Percentiles rank a stretch among this genome's conserved stretches.
Conservation (phyloP, 164 flowering plant genomes). For the Hamamelis virginiana region DNA sequence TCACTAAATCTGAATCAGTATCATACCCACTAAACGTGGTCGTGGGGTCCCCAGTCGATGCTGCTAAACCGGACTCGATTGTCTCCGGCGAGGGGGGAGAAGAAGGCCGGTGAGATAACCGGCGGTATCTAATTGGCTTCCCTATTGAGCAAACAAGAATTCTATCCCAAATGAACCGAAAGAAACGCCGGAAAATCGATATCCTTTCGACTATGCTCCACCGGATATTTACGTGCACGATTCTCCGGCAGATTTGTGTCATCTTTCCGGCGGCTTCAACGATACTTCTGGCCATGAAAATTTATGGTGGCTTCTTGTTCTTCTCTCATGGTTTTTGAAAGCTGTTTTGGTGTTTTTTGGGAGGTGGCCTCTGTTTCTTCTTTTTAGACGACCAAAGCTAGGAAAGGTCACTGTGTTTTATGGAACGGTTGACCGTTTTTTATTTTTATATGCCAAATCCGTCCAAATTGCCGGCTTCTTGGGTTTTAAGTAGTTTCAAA, state of each 20-base stretch:
- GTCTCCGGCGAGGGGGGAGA: slow-evolving; percentile 21
- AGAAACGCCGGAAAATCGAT: slow-evolving; percentile 41
- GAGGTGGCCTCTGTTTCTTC: background rate
- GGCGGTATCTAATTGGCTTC: slow-evolving; percentile 38
- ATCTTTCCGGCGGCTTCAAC: slow-evolving; percentile 42
- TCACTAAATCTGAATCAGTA: slow-evolving; percentile 69
- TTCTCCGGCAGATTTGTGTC: slow-evolving; percentile 59
- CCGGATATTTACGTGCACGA: slow-evolving; percentile 37
- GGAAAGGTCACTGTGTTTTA: slow-evolving; percentile 15
- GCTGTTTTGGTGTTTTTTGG: background rate
- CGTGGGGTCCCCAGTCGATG: slow-evolving; percentile 6
- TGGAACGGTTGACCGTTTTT: slow-evolving; percentile 66
- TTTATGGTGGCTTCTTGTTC: background rate
- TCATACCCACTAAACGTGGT: slow-evolving; percentile 34
- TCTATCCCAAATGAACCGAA: slow-evolving; percentile 57
- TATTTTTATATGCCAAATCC: slow-evolving; percentile 7
- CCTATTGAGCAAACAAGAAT: slow-evolving; percentile 60
- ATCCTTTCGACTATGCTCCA: slow-evolving; percentile 41
- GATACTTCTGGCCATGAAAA: slow-evolving; percentile 11
- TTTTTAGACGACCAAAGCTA: background rate
- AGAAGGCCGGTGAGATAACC: slow-evolving; percentile 26
- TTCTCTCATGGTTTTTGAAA: background rate
- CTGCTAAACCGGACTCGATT: slow-evolving; percentile 8
- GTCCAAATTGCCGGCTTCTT: slow-evolving; percentile 56
- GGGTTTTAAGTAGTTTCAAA: slow-evolving; percentile 10